Percentiles rank a stretch among this genome's conserved stretches.
Conservation (phyloP, 441 rosid genomes). For the Lepidium campestre region DNA sequence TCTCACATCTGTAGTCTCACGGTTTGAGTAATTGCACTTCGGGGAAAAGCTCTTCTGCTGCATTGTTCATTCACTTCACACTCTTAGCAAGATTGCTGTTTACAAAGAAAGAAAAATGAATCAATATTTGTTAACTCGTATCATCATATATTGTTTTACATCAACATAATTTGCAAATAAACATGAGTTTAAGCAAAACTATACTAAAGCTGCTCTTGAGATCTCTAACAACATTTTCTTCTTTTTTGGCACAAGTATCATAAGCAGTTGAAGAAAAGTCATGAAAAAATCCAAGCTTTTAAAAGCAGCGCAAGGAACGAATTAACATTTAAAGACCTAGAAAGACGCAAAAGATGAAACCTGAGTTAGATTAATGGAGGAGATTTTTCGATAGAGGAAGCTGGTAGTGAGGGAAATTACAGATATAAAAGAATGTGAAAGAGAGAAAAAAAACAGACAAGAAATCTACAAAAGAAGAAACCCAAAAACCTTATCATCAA, state of each 20-base stretch:
- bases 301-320: background rate
- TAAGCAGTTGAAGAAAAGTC: background rate
- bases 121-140: background rate
- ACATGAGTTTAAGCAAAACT: background rate
- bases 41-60: slow-evolving; percentile 2
- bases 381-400: background rate
- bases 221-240: background rate
- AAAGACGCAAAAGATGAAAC: background rate
- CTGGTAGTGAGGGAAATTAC: background rate
- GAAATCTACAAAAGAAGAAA: background rate
- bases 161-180: background rate
- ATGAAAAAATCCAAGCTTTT: background rate
- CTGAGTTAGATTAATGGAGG: background rate
- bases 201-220: background rate
- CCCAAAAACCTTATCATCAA: slow-evolving; percentile 4
- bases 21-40: slow-evolving; percentile 2
- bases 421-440: background rate
- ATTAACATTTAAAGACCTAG: background rate
- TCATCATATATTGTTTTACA: background rate
- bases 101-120: background rate
- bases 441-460: background rate
- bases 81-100: slow-evolving; percentile 8
- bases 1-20: slow-evolving; percentile 7
- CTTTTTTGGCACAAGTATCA: background rate
- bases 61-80: slow-evolving; percentile 21